These are phyloP conservation scores for Rhynchospora pubera DNA, from an alignment of 176 grass and related monocot species.

Conservation along the genomic window DNA sequence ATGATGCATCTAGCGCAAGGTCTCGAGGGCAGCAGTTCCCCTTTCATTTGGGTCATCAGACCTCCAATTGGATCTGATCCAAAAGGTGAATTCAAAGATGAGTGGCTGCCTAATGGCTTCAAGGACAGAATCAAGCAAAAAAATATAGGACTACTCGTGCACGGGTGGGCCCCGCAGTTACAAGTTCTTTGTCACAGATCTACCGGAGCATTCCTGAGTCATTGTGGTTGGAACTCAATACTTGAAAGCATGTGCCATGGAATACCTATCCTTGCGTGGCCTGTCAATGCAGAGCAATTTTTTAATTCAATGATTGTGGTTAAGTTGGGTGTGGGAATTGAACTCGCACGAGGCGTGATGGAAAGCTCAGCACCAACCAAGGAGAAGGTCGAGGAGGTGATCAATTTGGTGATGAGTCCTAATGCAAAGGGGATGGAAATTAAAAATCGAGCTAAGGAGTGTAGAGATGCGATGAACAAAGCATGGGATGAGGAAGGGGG, in stretches of 20 bases:
- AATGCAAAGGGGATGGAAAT: not conserved
- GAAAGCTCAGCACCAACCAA: not conserved
- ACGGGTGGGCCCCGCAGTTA: constrained; percentile 9
- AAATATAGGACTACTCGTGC: not conserved
- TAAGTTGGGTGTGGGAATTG: not conserved
- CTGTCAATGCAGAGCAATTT: not conserved
- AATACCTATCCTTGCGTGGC: constrained; percentile 9
- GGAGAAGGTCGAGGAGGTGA: not conserved
- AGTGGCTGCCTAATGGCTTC: constrained; percentile 33
- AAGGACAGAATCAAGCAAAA: constrained; percentile 20
- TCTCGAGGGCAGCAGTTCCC: constrained; percentile 21
- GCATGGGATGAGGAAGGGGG: constrained; percentile 9
- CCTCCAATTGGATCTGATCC: constrained; percentile 27
- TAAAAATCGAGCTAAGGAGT: not conserved
- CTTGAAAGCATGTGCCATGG: constrained; percentile 4
- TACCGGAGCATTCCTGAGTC: constrained; percentile 7
- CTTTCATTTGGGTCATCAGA: constrained; percentile 34
- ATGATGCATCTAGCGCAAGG: constrained; percentile 37
- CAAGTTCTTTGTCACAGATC: not conserved
- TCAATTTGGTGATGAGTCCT: not conserved
- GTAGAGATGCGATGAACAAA: not conserved
- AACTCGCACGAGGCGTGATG: not conserved
- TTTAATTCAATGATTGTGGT: constrained; percentile 16
- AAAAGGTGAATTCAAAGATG: constrained; percentile 7
- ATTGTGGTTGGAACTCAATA: constrained; percentile 19